Evolutionary conservation across 345 rosid genomes (phyloP).

Genomic region (Theobroma cacao): DNA sequence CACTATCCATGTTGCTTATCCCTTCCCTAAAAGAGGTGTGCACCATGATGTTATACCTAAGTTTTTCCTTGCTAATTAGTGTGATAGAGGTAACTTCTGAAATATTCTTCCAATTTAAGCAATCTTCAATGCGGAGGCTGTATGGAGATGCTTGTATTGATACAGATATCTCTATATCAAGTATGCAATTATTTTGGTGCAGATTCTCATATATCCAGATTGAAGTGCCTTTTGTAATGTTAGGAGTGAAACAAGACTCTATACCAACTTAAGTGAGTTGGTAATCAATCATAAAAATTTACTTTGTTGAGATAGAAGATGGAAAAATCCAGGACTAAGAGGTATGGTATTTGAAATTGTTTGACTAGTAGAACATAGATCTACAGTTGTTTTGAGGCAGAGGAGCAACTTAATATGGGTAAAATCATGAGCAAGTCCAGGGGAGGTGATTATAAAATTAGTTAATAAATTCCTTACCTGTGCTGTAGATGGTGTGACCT

Average conservation of each 20-base stretch:
- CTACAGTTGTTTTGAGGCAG: background rate
- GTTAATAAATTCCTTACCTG: background rate
- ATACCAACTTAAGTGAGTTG: background rate
- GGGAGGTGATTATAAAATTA: background rate
- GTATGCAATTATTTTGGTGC: background rate
- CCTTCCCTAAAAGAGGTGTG: conserved; percentile 93
- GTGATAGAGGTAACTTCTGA: background rate
- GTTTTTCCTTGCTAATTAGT: conserved; percentile 4
- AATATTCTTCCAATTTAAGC: background rate
- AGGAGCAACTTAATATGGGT: background rate
- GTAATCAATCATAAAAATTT: background rate
- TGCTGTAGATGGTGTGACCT: background rate
- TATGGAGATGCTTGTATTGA: background rate
- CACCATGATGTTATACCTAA: conserved; percentile 4
- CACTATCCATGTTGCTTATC: conserved; percentile 72
- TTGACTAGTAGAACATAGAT: background rate
- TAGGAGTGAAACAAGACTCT: background rate
- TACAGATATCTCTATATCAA: background rate
- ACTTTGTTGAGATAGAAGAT: background rate
- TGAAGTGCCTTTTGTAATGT: background rate
- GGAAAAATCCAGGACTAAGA: background rate
- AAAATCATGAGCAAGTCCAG: background rate
- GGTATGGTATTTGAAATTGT: background rate
- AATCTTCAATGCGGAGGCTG: background rate
- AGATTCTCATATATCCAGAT: background rate